Base-by-base conservation (phyloP, 805 yeast species). In the Teunomyces stri region DNA sequence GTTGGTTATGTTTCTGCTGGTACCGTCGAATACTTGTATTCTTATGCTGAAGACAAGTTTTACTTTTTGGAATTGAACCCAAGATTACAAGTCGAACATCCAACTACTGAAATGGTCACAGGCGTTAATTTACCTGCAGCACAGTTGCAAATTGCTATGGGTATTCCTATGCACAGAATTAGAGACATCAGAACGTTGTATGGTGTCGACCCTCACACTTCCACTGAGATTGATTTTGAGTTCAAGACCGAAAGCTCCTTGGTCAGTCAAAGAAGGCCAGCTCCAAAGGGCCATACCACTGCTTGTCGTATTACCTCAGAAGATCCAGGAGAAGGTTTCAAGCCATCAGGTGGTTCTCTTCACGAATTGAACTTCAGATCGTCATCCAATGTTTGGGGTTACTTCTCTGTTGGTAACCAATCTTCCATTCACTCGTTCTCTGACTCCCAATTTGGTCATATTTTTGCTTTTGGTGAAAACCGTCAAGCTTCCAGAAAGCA, bases 1-100 rank as follows among this genome's bases (percentile, higher is more conserved):
- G 99, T 94, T 45, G 99, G 99, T 56, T 94, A 94, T 63, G 99
- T 94, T 29, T 89, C 97, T 52, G 98, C 99, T 22, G 99, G 99
- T 80, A 94, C 99, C 40, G 98, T 94, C 47, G 99, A 94, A 72
- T 94, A 94, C 72, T 78, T 94, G 59, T 94, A 94, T 68, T 89
- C 97, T 22, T 94, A 90, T 66, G 81, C 87, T 48, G 97, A 94
- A 51, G 91, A 92, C 70, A 89, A 91, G 66, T 94, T 92, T 67
- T 94, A 91, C 78, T 94, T 94, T 70, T 78, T 94, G 66, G 99
- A 94, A 74, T 80, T 94, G 67, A 94, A 94, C 69, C 99, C 99
- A 61, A 88, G 99, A 79, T 79, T 94, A 68, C 99, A 94, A 78
- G 99, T 94, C 50, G 99, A 94, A 79, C 99, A 94, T 79, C 99